These are phyloP conservation scores for Epichloe brachyelytri DNA, from an alignment of 2,329 filamentous ascomycete genomes.

Conservation along the genomic window DNA sequence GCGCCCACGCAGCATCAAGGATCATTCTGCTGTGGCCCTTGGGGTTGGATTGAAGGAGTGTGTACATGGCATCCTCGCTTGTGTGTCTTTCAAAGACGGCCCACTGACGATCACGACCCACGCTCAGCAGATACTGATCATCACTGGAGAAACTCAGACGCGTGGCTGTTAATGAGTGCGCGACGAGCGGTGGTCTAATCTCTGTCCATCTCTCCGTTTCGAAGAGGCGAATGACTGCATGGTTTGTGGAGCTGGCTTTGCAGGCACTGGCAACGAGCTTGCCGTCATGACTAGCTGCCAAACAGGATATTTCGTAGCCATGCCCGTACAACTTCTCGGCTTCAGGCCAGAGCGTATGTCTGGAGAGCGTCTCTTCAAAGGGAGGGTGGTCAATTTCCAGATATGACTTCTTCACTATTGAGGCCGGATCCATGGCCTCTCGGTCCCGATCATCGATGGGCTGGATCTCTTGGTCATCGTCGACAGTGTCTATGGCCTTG, in stretches of 20 bases:
- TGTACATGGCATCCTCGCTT: constrained; percentile 32
- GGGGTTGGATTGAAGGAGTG: constrained; percentile 49
- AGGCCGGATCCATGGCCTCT: constrained; percentile 41
- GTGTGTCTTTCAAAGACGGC: constrained; percentile 54
- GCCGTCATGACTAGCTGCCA: constrained; percentile 65
- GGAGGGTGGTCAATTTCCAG: constrained; percentile 63
- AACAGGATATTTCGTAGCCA: constrained; percentile 87
- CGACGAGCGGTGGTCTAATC: constrained; percentile 66
- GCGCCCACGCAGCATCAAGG: constrained; percentile 74
- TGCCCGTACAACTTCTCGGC: constrained; percentile 95
- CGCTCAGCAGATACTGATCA: constrained; percentile 66
- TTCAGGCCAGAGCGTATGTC: constrained; percentile 91
- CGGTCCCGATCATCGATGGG: constrained; percentile 34
- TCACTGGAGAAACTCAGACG: constrained; percentile 67
- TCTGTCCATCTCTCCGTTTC: constrained; percentile 83
- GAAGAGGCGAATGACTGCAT: constrained; percentile 87
- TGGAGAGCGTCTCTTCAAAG: constrained; percentile 76
- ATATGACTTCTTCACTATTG: constrained; percentile 43
- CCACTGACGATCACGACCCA: constrained; percentile 88
- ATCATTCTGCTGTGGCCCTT: constrained; percentile 93
- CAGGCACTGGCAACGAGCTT: constrained; percentile 78
- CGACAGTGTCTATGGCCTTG: constrained; percentile 62
- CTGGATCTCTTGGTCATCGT: constrained; percentile 34
- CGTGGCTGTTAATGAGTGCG: constrained; percentile 78
- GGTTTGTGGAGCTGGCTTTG: constrained; percentile 81